A percentile compares a stretch with the other conserved stretches of the same genome.
These are phyloP conservation scores for Pyrus hybrid DNA, from an alignment of 331 rosid species.

Conservation along the genomic window DNA sequence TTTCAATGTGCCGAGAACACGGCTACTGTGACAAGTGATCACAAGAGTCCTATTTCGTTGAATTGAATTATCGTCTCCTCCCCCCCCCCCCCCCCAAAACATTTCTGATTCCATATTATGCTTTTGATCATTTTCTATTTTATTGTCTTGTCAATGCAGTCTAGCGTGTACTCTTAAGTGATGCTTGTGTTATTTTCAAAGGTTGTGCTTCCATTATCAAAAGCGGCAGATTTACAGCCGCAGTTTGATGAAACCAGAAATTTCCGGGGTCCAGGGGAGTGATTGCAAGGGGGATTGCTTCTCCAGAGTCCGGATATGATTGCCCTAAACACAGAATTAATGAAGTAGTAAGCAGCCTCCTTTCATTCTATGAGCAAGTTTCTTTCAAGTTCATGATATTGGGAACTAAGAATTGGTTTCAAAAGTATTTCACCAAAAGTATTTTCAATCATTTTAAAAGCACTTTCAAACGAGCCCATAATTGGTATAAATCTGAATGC, in stretches of 20 bases:
- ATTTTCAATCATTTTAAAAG: too few relatives aligned
- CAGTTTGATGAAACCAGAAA: constrained; percentile 35
- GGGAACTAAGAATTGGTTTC: too few relatives aligned
- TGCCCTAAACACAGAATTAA: constrained; percentile 40
- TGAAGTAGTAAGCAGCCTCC: constrained; percentile 33
- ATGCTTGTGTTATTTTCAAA: constrained; percentile 1
- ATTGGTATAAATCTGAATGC: background rate
- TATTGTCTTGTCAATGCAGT: too few relatives aligned
- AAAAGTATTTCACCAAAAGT: too few relatives aligned
- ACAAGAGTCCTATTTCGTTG: constrained; percentile 15
- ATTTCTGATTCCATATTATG: too few relatives aligned
- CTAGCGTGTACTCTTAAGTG: too few relatives aligned
- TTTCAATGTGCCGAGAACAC: background rate
- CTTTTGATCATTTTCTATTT: too few relatives aligned
- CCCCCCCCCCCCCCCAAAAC: too few relatives aligned
- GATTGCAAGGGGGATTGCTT: constrained; percentile 44
- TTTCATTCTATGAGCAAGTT: too few relatives aligned
- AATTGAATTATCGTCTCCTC: too few relatives aligned
- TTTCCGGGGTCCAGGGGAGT: constrained; percentile 48
- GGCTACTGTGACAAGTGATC: background rate
- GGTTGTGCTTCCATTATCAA: constrained; percentile 51
- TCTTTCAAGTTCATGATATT: too few relatives aligned
- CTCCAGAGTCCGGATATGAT: constrained; percentile 54
- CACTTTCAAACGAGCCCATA: background rate
- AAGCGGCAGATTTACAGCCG: constrained; percentile 53